Base-by-base conservation (phyloP, 2,329 filamentous ascomycete genomes). In the Diaporthe sp. region DNA sequence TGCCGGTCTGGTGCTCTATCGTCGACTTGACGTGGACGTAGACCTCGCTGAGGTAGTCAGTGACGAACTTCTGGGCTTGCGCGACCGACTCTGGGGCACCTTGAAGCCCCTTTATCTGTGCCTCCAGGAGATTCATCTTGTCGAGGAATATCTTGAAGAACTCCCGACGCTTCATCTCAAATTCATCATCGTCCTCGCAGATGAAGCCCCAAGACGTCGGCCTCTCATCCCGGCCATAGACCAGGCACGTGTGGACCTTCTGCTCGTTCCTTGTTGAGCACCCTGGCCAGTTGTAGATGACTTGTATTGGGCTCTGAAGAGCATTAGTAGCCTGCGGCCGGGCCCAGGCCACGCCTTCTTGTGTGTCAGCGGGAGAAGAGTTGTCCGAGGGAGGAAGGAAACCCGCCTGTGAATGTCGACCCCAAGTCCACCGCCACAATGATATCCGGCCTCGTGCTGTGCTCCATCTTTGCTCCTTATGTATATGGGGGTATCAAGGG, bases 61-160 rank as follows among this genome's bases (percentile, higher is more conserved):
- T 83, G 9, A 87, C 85, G 76, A 89, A 87, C 39, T 80, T 85
- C 71, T 88, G 83, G 0, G 88, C 87, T 10, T 89, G 85, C 2
- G 79, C 74, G 2, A 86, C 82, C 15, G 83, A 84, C 6, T 79
- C 79, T 0, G 88, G 87, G 0, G 84, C 85, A 39, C 84, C 84
- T n/a, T 83, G 79, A 0, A 88, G 84, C 15, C 87, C 86, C 42
- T 87, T 83, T 5, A 81, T 80, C 75, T 87, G 87, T 55, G 86
- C 86, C 25, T 83, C 81, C 0, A 79, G 80, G 2, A 90, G 80
- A 12, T 85, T 87, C 12, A 84, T 83, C 6, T 84, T 82, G 72
- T 90, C 89, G 19, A 90, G 84, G 77, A 87, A 90, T 76, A 89
- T 89, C 78, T 91, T 90, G 84, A 91, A 90, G 84, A 89, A 89